Conservation (phyloP, 2,329 filamentous ascomycete species). For the Dryadomyces quercivorus region DNA sequence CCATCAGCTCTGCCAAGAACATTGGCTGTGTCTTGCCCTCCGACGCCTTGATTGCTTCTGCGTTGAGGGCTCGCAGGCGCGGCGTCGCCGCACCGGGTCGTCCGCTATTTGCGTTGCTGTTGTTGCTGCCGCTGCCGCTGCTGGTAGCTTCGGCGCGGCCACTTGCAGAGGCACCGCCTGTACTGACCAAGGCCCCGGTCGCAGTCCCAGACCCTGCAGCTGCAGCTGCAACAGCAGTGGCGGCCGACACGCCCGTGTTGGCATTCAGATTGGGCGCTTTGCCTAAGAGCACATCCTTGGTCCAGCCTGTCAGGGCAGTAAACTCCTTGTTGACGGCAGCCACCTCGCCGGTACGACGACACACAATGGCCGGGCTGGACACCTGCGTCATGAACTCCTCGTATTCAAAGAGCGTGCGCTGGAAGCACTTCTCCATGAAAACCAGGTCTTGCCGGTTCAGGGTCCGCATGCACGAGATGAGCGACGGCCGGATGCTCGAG, state of each 20-base stretch:
- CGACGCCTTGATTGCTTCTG: conserved; percentile 19
- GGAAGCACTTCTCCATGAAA: conserved; percentile 96
- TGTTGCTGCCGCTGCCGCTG: neutral
- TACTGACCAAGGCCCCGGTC: neutral
- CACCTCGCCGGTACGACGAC: conserved; percentile 86
- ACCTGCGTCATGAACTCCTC: conserved; percentile 84
- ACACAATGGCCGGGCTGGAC: conserved; percentile 84
- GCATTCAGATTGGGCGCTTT: conserved; percentile 80
- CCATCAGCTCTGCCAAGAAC: conserved; percentile 83
- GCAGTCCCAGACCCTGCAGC: neutral
- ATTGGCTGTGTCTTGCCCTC: conserved; percentile 58
- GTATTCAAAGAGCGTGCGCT: conserved; percentile 83
- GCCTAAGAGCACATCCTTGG: conserved; percentile 75
- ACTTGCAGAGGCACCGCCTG: neutral
- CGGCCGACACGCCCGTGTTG: conserved; percentile 45
- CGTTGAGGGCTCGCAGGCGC: conserved; percentile 28
- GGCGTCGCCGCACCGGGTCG: conserved; percentile 35
- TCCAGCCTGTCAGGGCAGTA: conserved; percentile 90
- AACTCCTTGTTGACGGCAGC: conserved; percentile 95
- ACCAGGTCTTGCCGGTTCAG: conserved; percentile 79
- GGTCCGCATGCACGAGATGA: conserved; percentile 85
- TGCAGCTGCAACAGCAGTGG: neutral
- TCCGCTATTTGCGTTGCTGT: conserved; percentile 60
- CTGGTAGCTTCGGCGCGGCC: neutral
- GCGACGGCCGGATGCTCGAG: conserved; percentile 80